Conservation (phyloP, 768 basidiomycete genomes). For the Naganishia friedmannii region DNA sequence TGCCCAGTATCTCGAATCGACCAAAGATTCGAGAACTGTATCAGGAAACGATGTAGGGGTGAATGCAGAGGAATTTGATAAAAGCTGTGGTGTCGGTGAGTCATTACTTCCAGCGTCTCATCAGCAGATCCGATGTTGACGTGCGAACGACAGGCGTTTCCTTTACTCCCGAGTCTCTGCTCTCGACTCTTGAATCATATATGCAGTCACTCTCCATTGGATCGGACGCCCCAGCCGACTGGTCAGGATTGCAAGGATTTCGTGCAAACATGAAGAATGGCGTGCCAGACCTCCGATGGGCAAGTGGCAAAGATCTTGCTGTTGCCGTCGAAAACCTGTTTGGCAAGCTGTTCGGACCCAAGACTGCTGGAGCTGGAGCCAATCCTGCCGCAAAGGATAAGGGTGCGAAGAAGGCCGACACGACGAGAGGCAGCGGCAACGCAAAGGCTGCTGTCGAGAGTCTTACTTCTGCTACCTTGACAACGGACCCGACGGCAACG, state of each 20-base stretch:
- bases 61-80: constrained; percentile 68
- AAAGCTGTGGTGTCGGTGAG: constrained; percentile 82
- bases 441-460: constrained; percentile 20
- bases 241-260: constrained; percentile 67
- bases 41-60: constrained; percentile 46
- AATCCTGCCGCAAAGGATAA: constrained; percentile 35
- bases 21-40: constrained; percentile 54
- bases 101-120: constrained; percentile 12
- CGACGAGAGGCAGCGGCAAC: constrained; percentile 27
- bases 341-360: constrained; percentile 45
- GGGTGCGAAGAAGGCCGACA: constrained; percentile 34
- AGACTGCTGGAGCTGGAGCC: constrained; percentile 24
- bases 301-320: constrained; percentile 47
- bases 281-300: constrained; percentile 48
- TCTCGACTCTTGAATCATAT: constrained; percentile 60
- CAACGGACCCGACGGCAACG: constrained; percentile 51
- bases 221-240: constrained; percentile 60
- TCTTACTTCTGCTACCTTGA: constrained; percentile 26
- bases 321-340: constrained; percentile 46
- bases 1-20: constrained; percentile 67
- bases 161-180: constrained; percentile 67
- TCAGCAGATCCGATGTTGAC: neutral
- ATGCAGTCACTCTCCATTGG: constrained; percentile 54
- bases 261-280: constrained; percentile 45
- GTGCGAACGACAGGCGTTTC: constrained; percentile 65